phyloP scores from a whole-genome alignment of 495 filamentous ascomycete genomes.

The Letharia columbiana region DNA sequence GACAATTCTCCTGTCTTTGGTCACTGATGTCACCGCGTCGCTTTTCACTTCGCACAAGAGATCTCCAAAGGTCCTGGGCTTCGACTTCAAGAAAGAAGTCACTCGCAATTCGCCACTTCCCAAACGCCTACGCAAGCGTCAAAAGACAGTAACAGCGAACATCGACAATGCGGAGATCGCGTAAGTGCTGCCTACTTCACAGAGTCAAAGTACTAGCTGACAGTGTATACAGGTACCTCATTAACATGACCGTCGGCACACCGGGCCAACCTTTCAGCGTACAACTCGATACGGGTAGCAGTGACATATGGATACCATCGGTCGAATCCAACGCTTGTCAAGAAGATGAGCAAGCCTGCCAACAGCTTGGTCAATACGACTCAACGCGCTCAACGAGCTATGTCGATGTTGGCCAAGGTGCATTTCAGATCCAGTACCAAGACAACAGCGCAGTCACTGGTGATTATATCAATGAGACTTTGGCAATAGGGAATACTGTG shows the following conservation, averaged over 20 bases:
- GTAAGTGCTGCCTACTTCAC: slow-evolving; percentile 6
- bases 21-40: slow-evolving; percentile 6
- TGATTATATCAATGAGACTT: slow-evolving; percentile 68
- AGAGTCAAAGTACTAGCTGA: neutral
- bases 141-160: slow-evolving; percentile 15
- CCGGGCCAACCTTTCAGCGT: slow-evolving; percentile 50
- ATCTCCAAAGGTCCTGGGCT: slow-evolving; percentile 18
- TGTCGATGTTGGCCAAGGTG: slow-evolving; percentile 47
- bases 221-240: slow-evolving; percentile 40
- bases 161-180: slow-evolving; percentile 16
- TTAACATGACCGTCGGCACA: slow-evolving; percentile 60
- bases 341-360: slow-evolving; percentile 38
- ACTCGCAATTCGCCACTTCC: slow-evolving; percentile 7
- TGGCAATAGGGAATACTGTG: slow-evolving; percentile 51
- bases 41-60: neutral
- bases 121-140: slow-evolving; percentile 15
- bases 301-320: slow-evolving; percentile 75
- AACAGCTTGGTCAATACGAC: slow-evolving; percentile 46
- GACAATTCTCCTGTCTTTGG: slow-evolving; percentile 1
- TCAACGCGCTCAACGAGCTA: slow-evolving; percentile 61
- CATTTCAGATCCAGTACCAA: slow-evolving; percentile 73
- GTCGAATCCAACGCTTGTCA: slow-evolving; percentile 46
- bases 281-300: slow-evolving; percentile 68
- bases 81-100: slow-evolving; percentile 16
- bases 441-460: slow-evolving; percentile 63